phyloP scores from a whole-genome alignment of 1,139 yeast species.

The Diutina siamensis region DNA sequence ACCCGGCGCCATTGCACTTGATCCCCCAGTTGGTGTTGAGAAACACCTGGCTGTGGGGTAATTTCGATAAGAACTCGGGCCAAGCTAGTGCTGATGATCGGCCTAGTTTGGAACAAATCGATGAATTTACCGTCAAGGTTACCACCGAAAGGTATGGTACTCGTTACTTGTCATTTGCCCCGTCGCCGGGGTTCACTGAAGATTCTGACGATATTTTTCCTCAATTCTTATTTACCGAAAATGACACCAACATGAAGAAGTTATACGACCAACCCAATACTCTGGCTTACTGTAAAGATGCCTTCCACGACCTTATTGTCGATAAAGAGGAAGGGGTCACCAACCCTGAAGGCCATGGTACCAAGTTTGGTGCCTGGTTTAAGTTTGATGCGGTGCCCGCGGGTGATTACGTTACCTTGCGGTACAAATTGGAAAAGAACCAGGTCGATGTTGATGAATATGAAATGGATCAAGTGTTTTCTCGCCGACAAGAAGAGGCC shows the following conservation, averaged over 20 bases:
- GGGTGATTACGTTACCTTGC: slow-evolving; percentile 78
- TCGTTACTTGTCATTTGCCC: slow-evolving; percentile 65
- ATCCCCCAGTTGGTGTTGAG: slow-evolving; percentile 80
- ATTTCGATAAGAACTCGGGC: slow-evolving; percentile 1
- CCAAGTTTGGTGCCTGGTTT: slow-evolving; percentile 61
- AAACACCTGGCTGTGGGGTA: slow-evolving; percentile 91
- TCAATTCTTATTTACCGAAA: slow-evolving; percentile 69
- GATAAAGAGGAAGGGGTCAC: slow-evolving; percentile 48
- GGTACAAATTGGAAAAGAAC: slow-evolving; percentile 55
- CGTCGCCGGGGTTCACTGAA: slow-evolving; percentile 70
- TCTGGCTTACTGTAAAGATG: slow-evolving; percentile 65
- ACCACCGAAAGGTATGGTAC: slow-evolving; percentile 64
- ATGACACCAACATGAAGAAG: slow-evolving; percentile 67
- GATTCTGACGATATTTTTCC: slow-evolving; percentile 64
- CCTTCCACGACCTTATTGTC: slow-evolving; percentile 76
- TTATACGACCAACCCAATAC: slow-evolving; percentile 56
- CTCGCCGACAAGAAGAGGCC: slow-evolving; percentile 76
- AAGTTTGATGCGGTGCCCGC: slow-evolving; percentile 75
- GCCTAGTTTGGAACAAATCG: slow-evolving; percentile 40
- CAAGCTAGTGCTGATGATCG: slow-evolving; percentile 16
- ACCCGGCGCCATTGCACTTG: slow-evolving; percentile 80
- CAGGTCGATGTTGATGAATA: slow-evolving; percentile 57
- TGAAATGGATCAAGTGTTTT: slow-evolving; percentile 62
- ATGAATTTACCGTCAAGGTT: slow-evolving; percentile 40
- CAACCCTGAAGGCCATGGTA: slow-evolving; percentile 57